Base-by-base conservation (phyloP, 2,329 filamentous ascomycete genomes). In the Phyllosticta citriasiana region DNA sequence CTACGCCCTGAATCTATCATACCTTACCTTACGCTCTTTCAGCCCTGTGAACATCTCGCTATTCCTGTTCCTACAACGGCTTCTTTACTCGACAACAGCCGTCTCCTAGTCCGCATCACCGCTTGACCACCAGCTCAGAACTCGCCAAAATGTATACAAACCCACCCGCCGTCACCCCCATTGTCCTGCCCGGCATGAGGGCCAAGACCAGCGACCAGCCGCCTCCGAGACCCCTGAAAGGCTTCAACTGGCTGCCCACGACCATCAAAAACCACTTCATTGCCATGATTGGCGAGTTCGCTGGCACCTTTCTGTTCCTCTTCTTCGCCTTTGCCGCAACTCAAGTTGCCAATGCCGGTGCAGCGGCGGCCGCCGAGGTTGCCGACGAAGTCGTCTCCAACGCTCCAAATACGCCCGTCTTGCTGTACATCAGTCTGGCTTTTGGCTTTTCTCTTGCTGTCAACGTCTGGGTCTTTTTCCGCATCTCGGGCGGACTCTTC, bases 381-480 rank as follows among this genome's bases (percentile, higher is more conserved):
- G 47, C 57, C 1, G 60, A 58, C 4, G 64, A 65, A 6, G 63
- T 54, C 8, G 57, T 60, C 25, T 26, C 58, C 5, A 67, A 71
- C 60, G 65, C 66, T 35, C 73, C 73, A 5, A 75, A 75, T 62
- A 64, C 72, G 19, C 63, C 66, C 19, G 65, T 67, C 1, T 65
- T 76, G 62, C 62, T 74, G 50, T 77, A 75, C 66, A 77, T 77
- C 60, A 60, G 68, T 25, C 63, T 77, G 57, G 70, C 71, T 3
- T 77, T 77, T 64, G 75, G 75, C 51, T 77, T 77, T 67, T 75
- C 72, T 35, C 67, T 77, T 56, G 73, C 74, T 7, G 75, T 77
- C 59, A 77, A 76, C 65, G 75, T 72, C 9, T 77, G 75, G 75
- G 73, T 77, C 19, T 77, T 77, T 67, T 77, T 76, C 67, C 68